Evolutionary conservation across 495 filamentous ascomycete species (phyloP).

Genomic region (Bathelium albidoporum): DNA sequence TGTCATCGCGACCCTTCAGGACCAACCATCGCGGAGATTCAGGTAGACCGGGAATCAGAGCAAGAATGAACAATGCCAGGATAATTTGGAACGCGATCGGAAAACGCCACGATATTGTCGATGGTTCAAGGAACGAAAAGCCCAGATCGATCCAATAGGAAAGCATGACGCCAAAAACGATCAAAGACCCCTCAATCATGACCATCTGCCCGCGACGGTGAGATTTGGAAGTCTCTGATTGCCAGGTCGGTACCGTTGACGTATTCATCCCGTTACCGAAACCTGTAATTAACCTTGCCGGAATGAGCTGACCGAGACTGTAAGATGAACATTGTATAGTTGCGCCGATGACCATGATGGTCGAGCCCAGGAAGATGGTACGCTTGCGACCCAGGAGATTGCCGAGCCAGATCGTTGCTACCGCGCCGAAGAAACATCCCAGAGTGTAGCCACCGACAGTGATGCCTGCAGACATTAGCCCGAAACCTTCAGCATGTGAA

Average conservation of each 20-base stretch:
- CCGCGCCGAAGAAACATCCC: slow-evolving; percentile 62
- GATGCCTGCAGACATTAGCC: slow-evolving; percentile 18
- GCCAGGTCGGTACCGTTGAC: slow-evolving; percentile 32
- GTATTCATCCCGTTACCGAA: slow-evolving; percentile 42
- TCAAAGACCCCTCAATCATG: slow-evolving; percentile 29
- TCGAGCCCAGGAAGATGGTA: slow-evolving; percentile 60
- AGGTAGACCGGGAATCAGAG: slow-evolving; percentile 18
- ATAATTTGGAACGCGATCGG: slow-evolving; percentile 37
- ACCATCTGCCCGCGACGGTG: slow-evolving; percentile 31
- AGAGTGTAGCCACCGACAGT: slow-evolving; percentile 59
- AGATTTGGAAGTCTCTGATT: slow-evolving; percentile 28
- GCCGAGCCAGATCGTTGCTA: slow-evolving; percentile 60
- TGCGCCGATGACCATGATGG: slow-evolving; percentile 65
- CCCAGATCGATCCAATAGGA: slow-evolving; percentile 38
- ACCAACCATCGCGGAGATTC: slow-evolving; percentile 25
- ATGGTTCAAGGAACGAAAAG: slow-evolving; percentile 37
- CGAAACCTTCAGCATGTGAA: not conserved
- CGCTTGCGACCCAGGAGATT: slow-evolving; percentile 58
- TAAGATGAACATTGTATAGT: slow-evolving; percentile 54
- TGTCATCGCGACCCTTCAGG: slow-evolving; percentile 19
- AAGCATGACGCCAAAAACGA: slow-evolving; percentile 24
- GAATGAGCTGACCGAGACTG: slow-evolving; percentile 51
- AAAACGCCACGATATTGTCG: slow-evolving; percentile 37
- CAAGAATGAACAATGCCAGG: slow-evolving; percentile 28
- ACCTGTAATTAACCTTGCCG: slow-evolving; percentile 56